Percentiles rank a stretch among this genome's conserved stretches.
These are phyloP conservation scores for Phanerodontia chrysosporium DNA, from an alignment of 768 basidiomycete genomes.

Conservation along the genomic window DNA sequence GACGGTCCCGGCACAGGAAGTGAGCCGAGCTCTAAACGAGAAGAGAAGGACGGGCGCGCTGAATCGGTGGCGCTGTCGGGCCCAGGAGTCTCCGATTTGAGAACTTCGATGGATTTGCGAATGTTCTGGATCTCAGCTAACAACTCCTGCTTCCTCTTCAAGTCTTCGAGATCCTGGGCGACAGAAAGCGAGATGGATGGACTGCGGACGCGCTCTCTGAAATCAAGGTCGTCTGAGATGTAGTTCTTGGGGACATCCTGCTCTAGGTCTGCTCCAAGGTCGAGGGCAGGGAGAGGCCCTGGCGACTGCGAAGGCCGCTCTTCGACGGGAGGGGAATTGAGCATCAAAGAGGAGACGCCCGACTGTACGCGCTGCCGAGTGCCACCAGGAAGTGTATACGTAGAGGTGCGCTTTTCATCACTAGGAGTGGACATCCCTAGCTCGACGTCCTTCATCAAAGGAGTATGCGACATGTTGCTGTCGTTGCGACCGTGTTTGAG, in stretches of 20 bases:
- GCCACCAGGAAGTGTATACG: slow-evolving; percentile 45
- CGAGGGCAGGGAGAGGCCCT: slow-evolving; percentile 62
- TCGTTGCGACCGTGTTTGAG: slow-evolving; percentile 57
- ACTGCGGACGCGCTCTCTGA: slow-evolving; percentile 21
- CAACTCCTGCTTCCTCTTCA: slow-evolving; percentile 67
- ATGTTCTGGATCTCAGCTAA: slow-evolving; percentile 77
- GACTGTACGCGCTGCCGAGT: slow-evolving; percentile 58
- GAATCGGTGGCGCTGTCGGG: slow-evolving; percentile 54
- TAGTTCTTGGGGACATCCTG: slow-evolving; percentile 71
- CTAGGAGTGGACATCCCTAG: slow-evolving; percentile 38
- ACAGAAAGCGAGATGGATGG: slow-evolving; percentile 19
- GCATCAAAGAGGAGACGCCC: slow-evolving; percentile 70
- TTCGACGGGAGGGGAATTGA: slow-evolving; percentile 57
- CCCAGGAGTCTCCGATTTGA: slow-evolving; percentile 68
- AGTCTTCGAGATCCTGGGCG: slow-evolving; percentile 47
- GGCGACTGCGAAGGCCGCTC: slow-evolving; percentile 47
- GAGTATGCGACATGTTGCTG: slow-evolving; percentile 59
- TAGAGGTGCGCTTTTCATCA: slow-evolving; percentile 48
- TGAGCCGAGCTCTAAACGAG: slow-evolving; percentile 57
- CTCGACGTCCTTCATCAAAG: slow-evolving; percentile 57
- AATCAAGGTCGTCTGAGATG: slow-evolving; percentile 44
- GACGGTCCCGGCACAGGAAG: slow-evolving; percentile 44
- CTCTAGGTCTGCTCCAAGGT: slow-evolving; percentile 72
- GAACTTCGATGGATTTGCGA: slow-evolving; percentile 70
- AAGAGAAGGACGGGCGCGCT: slow-evolving; percentile 59